A percentile compares a stretch with the other conserved stretches of the same genome.
Conservation (phyloP, 352 stramenopile species). For the Phytophthora ohioensis region DNA sequence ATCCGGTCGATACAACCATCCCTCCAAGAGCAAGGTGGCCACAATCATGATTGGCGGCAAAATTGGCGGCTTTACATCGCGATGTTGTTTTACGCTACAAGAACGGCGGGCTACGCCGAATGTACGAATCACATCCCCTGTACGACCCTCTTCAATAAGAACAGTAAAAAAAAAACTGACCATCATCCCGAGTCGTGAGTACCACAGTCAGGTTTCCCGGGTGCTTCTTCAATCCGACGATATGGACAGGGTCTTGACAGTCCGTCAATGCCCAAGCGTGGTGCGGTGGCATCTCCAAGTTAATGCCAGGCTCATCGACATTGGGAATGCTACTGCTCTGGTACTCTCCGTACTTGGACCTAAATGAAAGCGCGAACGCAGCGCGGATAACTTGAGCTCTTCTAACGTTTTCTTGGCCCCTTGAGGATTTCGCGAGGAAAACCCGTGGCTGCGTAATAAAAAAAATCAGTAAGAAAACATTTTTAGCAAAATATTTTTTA, state of each 20-base stretch:
- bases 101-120: no score
- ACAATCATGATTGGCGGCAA: no score
- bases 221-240: conserved; percentile 8
- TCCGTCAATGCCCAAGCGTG: background rate
- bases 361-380: conserved; percentile 3
- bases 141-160: no score
- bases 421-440: conserved; percentile 2
- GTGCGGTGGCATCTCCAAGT: conserved; percentile 9
- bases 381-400: background rate
- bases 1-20: no score
- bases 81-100: no score
- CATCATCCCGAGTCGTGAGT: conserved; percentile 4
- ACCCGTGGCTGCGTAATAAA: conserved; percentile 3
- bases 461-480: background rate
- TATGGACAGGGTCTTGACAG: background rate
- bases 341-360: background rate
- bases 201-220: background rate
- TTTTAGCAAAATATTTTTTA: background rate
- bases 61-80: no score
- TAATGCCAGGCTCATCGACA: conserved; percentile 10
- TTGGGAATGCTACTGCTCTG: conserved; percentile 7
- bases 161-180: background rate
- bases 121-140: no score
- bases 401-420: background rate
- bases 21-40: no score